phyloP scores from a whole-genome alignment of 176 grass and related monocot species.

The Cenchrus fungigraminus region DNA sequence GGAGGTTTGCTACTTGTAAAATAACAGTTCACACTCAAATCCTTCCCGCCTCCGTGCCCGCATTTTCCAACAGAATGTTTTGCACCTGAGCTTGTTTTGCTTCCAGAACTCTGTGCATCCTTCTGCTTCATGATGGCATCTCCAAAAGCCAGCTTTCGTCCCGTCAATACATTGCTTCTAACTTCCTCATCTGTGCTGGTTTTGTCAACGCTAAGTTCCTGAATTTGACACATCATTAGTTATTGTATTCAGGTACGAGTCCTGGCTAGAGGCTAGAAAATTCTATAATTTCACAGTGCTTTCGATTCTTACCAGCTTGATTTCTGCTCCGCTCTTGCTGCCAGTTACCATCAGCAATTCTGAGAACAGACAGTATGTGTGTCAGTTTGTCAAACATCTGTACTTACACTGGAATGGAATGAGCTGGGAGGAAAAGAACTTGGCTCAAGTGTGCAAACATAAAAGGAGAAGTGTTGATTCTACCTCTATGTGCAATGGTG shows the following conservation, averaged over 20 bases:
- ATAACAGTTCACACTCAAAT: conserved; percentile 50
- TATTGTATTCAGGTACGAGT: conserved; percentile 9
- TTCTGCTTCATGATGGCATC: conserved; percentile 33
- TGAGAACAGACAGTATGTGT: conserved; percentile 20
- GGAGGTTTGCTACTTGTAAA: conserved; percentile 52
- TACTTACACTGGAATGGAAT: conserved; percentile 7
- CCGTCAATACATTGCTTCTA: conserved; percentile 26
- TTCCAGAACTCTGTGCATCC: conserved; percentile 15
- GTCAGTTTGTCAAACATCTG: conserved; percentile 6
- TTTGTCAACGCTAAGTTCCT: conserved; percentile 39
- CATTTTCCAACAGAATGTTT: conserved; percentile 68
- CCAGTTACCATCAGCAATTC: conserved; percentile 32
- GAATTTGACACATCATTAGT: conserved; percentile 18
- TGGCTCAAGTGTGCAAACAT: background rate
- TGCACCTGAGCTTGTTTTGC: conserved; percentile 60
- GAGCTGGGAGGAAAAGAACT: background rate
- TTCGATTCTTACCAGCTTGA: conserved; percentile 37
- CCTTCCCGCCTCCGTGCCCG: conserved; percentile 48
- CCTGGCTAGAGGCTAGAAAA: background rate
- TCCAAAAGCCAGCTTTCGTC: conserved; percentile 37
- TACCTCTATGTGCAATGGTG: conserved; percentile 54
- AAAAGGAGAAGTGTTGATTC: background rate
- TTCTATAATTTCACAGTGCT: conserved; percentile 4
- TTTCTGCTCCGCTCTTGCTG: conserved; percentile 11
- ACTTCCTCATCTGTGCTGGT: conserved; percentile 30